Base-by-base conservation (phyloP, 768 basidiomycete genomes). In the Rhodosporidiobolus odoratus region DNA sequence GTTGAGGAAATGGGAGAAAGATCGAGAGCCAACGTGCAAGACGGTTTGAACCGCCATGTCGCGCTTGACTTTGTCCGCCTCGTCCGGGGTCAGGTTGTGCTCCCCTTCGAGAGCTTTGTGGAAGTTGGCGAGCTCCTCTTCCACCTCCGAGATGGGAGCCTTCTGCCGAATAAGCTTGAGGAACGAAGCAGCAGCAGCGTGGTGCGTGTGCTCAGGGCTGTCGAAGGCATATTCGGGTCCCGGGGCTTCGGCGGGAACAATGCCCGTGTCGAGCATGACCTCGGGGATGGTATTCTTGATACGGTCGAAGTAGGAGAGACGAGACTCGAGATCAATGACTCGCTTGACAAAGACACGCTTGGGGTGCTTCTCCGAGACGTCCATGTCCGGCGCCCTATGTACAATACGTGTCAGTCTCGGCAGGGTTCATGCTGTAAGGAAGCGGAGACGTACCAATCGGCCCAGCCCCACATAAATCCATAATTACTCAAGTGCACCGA, bases 401-500 rank as follows among this genome's bases (percentile, higher is more conserved):
- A 27, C 35, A 35, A 40, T 1, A 40, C 16, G 21, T n/a, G 4
- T 47, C 57, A 62, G 34, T 34, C 30, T 47, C 70, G 50, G 23
- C 43, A 2, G 7, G 1, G 15, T 4, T 5, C 10, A 63, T 2
- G 23, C 21, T 3, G 19, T 9, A 21, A 7, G 32, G 27, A 47
- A 45, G 4, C 17, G 38, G 37, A 25, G 9, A 80, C 87, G 54
- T 61, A 93, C 95, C 96, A 99, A 84, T 98, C 96, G 77, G 92
- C 94, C 96, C 96, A 99, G 21, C 96, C 92, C 96, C 96, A 98
- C 76, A 89, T 87, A 81, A 97, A 99, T 34, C 88, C 89, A 79
- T 97, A 99, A 81, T 99, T 99, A 74, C 91, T 94, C 87, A 99
- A 89, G 77, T 99, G 96, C 3, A 90, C 84, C 3, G 91, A 85